Percentiles rank a stretch among this genome's conserved stretches.
These are phyloP conservation scores for Vigna angularis DNA, from an alignment of 306 rosid genomes.

Conservation along the genomic window DNA sequence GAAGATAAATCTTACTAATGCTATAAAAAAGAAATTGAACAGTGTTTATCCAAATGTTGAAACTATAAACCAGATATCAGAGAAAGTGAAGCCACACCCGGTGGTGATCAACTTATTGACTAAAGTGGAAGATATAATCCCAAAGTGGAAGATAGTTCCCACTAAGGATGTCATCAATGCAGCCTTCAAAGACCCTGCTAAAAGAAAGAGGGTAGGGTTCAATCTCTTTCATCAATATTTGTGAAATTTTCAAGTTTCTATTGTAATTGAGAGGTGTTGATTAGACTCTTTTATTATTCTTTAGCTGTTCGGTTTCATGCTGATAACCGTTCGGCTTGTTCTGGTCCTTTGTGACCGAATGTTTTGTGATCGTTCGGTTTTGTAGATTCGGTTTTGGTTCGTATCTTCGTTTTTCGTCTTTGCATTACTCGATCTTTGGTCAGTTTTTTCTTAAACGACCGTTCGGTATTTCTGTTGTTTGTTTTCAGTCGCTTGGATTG, in stretches of 20 bases:
- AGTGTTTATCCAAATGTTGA: constrained; percentile 25
- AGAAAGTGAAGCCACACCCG: constrained; percentile 96
- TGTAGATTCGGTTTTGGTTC: too few species aligned
- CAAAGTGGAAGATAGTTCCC: constrained; percentile 98
- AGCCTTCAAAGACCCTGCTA: constrained; percentile 86
- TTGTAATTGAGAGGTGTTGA: not conserved
- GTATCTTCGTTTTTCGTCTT: too few species aligned
- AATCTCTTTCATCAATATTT: not conserved
- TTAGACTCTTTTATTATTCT: too few species aligned
- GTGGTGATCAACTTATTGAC: constrained; percentile 75
- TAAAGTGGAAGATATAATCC: constrained; percentile 78
- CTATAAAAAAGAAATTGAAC: not conserved
- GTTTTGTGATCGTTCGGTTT: too few species aligned
- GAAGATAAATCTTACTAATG: not conserved
- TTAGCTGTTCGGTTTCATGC: too few species aligned
- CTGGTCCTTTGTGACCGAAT: too few species aligned
- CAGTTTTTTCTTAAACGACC: too few species aligned
- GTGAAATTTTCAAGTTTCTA: not conserved
- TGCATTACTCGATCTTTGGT: too few species aligned
- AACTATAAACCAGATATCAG: constrained; percentile 73
- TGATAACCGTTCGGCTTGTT: too few species aligned
- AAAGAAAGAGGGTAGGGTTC: constrained; percentile 71
- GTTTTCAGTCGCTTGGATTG: too few species aligned
- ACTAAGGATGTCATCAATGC: constrained; percentile 82
- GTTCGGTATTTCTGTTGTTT: too few species aligned